Conservation (phyloP, 139 green algal genomes). For the Closterium sp. region DNA sequence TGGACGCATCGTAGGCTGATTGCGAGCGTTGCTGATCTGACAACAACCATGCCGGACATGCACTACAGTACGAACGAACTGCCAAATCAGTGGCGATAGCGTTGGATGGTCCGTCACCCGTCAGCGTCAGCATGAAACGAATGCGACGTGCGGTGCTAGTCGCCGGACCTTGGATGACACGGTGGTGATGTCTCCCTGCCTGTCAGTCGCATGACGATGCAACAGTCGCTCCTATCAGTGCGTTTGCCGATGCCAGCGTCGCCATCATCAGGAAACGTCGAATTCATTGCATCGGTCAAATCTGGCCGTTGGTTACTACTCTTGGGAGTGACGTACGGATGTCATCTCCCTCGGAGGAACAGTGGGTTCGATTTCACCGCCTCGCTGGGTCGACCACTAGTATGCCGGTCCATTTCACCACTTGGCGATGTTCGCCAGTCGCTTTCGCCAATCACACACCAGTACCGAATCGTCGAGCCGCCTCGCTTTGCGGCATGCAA, state of each 20-base stretch:
- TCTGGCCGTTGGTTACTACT: not conserved
- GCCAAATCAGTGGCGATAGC: too few relatives aligned
- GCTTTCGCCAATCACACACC: not conserved
- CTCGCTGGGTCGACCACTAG: not conserved
- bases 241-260: not conserved
- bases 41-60: too few relatives aligned
- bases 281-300: not conserved
- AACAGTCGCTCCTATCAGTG: not conserved
- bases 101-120: not conserved
- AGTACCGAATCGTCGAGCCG: not conserved
- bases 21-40: not conserved
- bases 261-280: not conserved
- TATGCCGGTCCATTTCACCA: not conserved
- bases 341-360: not conserved
- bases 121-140: not conserved
- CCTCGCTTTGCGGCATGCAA: not conserved
- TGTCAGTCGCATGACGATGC: not conserved
- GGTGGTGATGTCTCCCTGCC: not conserved
- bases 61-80: too few relatives aligned
- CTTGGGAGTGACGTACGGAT: not conserved
- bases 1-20: not conserved
- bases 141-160: not conserved
- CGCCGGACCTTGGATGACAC: not conserved
- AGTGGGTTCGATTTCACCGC: not conserved
- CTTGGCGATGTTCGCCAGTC: not conserved